Evolutionary conservation across 306 rosid species (phyloP), one percentile per base, ranked within the genome.

Genomic region (Cucumis hystrix): DNA sequence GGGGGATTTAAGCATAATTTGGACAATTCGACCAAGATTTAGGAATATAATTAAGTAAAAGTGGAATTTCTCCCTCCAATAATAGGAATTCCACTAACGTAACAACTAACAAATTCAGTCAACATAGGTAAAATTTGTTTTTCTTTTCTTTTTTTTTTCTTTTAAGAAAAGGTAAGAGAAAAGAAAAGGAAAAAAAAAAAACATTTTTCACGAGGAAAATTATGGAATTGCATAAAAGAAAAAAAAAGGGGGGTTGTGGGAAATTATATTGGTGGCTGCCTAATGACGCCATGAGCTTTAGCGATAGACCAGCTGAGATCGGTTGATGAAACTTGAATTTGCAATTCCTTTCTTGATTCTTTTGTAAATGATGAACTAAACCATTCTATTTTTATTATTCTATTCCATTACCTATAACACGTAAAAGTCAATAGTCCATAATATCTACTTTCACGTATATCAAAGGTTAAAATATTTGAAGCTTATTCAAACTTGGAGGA

Each of bases 261-360:
- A 43, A 61, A 67, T 77, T 81, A 43, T 55, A 62, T 74, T 81
- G 85, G 88, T 83, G 79, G 82, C 75, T 77, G 13, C 55, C 20
- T 40, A 77, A 82, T 82, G 87, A 77, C 80, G 87, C 75, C 84
- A 84, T 76, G 66, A 80, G 43, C 57, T 83, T 55, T 80, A 82
- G 85, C 95, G 87, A 85, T 77, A 85, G 85, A 83, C 79, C 83
- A 80, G 90, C 84, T 75, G 49, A 33, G 82, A 84, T 84, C 88
- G 83, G 68, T 82, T 76, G 84, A 81, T 77, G 30, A 81, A 84
- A 30, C 69, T 83, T 83, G 80, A 79, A 85, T 78, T 81, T 79
- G 55, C 41, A 80, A 75, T 28, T 28, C 3, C 30, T 2, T 28
- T 28, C 3, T 28, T 28, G 0, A 28, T 28, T 28, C 30, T 28